Conservation (phyloP, 257 asterid genomes). For the Forsythia suspensa region DNA sequence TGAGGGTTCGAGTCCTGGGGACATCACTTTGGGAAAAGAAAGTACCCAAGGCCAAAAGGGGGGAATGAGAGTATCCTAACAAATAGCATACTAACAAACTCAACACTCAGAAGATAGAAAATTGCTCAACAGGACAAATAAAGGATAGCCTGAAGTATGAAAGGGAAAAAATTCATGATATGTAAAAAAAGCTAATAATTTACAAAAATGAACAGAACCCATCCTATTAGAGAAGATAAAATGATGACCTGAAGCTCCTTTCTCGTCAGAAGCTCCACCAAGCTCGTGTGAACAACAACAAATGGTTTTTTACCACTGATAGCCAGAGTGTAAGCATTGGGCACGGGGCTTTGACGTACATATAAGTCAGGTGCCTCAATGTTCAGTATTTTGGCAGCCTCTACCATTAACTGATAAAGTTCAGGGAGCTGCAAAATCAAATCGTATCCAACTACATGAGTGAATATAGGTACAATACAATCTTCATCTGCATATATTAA, state of each 20-base stretch:
- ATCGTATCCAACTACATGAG: conserved; percentile 1
- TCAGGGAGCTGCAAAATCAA: conserved; percentile 69
- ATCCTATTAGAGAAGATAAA: conserved; percentile 9
- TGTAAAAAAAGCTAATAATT: neutral
- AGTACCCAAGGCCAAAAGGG: too few species aligned
- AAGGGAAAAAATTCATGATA: neutral
- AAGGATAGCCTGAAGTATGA: conserved; percentile 7
- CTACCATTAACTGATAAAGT: conserved; percentile 70
- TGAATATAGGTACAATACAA: neutral
- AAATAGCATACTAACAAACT: neutral
- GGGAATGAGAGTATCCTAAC: too few species aligned
- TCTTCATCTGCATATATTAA: neutral
- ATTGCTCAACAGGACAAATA: neutral
- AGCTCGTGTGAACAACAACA: conserved; percentile 93
- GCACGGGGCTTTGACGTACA: conserved; percentile 88
- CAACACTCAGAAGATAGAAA: conserved; percentile 6
- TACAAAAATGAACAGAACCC: neutral
- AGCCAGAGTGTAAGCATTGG: conserved; percentile 93
- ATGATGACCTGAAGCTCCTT: conserved; percentile 80
- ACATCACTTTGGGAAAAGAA: too few species aligned
- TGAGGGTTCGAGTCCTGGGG: neutral
- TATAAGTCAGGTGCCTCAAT: conserved; percentile 83
- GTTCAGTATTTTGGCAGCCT: conserved; percentile 71
- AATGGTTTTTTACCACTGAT: conserved; percentile 91
- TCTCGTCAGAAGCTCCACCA: conserved; percentile 81